A percentile compares a stretch with the other conserved stretches of the same genome.
These are phyloP conservation scores for Fistulifera pelliculosa DNA, from an alignment of 108 stramenopile genomes.

Conservation along the genomic window DNA sequence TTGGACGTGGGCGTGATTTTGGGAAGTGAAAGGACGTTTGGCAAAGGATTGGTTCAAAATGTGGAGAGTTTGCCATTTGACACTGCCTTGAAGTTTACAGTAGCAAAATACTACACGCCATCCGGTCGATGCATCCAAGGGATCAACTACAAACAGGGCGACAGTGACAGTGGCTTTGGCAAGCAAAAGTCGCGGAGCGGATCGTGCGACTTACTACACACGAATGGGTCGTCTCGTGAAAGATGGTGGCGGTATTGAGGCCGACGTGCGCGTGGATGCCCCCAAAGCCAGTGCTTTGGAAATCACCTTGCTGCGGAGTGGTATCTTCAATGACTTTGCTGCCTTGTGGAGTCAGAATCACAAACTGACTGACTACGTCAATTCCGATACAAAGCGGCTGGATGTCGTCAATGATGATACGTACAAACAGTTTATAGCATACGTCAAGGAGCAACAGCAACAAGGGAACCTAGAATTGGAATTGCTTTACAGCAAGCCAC, in stretches of 20 bases:
- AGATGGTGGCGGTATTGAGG: slow-evolving; percentile 91
- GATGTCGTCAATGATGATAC: slow-evolving; percentile 57
- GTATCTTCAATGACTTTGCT: slow-evolving; percentile 74
- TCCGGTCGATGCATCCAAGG: slow-evolving; percentile 86
- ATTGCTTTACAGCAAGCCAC: slow-evolving; percentile 46
- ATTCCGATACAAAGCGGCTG: too few relatives aligned
- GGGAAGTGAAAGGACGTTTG: slow-evolving; percentile 87
- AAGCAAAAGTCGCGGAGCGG: slow-evolving; percentile 59
- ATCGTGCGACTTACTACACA: slow-evolving; percentile 63
- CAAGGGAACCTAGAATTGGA: slow-evolving; percentile 69
- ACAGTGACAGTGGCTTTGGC: slow-evolving; percentile 35
- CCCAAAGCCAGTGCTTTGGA: slow-evolving; percentile 78
- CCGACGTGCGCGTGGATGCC: slow-evolving; percentile 81
- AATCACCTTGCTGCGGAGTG: slow-evolving; percentile 70
- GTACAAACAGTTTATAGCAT: slow-evolving; percentile 63
- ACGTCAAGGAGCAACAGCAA: slow-evolving; percentile 54
- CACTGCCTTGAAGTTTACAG: slow-evolving; percentile 91
- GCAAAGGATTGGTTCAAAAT: slow-evolving; percentile 98
- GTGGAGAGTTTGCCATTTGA: slow-evolving; percentile 82
- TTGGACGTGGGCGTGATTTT: slow-evolving; percentile 90
- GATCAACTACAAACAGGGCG: slow-evolving; percentile 70
- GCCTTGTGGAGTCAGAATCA: slow-evolving; percentile 70
- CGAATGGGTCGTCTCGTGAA: slow-evolving; percentile 62
- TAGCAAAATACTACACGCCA: slow-evolving; percentile 97
- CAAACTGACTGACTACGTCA: slow-evolving; percentile 60